Evolutionary conservation across 2,329 filamentous ascomycete species (phyloP), one percentile per base, ranked within the genome.

Genomic region (Talaromyces islandicus): DNA sequence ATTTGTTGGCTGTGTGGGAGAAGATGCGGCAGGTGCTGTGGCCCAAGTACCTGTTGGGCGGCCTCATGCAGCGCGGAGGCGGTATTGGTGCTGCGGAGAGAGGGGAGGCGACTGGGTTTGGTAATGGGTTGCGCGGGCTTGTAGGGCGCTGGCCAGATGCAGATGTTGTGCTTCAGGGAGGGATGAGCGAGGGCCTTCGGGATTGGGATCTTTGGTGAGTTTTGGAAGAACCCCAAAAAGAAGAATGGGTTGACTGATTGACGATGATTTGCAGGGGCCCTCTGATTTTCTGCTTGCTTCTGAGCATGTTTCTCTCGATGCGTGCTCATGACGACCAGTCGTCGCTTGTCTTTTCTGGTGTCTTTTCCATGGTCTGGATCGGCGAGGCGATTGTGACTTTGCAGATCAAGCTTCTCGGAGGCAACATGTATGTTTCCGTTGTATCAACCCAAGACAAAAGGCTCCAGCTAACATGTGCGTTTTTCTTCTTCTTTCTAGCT

Each of bases 11-110:
- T 27, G 91, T 97, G 38, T 97, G 94, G 93, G 90, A 91, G 78
- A 99, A 99, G 83, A 91, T 99, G 88, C 88, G 90, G 75, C 93
- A 97, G 80, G 94, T 99, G 43, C 85, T 99, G 62, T 99, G 91
- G 77, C 94, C 94, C 19, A 92, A 92, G 71, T 97, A 97, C 78
- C 83, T 99, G 54, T 88, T 99, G 25, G 85, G 85, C 46, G 85
- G 85, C 43, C 80, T 87, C 69, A 76, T 88, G 75, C 75, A 80
- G 56, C 80, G 83, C 32, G 83, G 83, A n/a, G 83, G 83, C 41
- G 75, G 75, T 3, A 75, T 73, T 54, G 81, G 78, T 21, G 83
- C 80, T 38, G 82, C 80, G n/a, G 83, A 85, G 69, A 78, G 82
- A 66, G 83, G 80, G 17, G 83, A 85, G 66, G 80, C 54, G 19